Conservation (phyloP, 768 basidiomycete species). For the Kwoniella heveanensis region DNA sequence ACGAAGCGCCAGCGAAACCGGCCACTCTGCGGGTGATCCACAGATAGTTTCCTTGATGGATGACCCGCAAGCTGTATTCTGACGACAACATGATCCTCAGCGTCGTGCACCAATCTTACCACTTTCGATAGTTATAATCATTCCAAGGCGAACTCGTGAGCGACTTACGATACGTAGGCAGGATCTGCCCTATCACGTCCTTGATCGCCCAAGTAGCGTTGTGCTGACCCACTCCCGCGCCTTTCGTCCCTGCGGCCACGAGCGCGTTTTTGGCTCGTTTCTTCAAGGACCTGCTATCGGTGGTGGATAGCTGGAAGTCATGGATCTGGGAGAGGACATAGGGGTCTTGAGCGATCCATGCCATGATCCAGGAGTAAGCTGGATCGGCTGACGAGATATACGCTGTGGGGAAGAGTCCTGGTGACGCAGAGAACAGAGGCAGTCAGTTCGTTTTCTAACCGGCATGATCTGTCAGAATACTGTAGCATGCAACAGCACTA, state of each 20-base stretch:
- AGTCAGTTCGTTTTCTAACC: too few relatives aligned
- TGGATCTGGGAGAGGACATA: slow-evolving; percentile 34
- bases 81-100: too few relatives aligned
- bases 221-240: slow-evolving; percentile 10
- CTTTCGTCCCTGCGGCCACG: not conserved
- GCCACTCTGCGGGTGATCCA: slow-evolving; percentile 24
- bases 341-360: slow-evolving; percentile 41
- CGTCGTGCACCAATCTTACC: too few relatives aligned
- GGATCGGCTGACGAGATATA: slow-evolving; percentile 32
- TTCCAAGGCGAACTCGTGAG: too few relatives aligned
- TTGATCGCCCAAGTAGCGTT: slow-evolving; percentile 27
- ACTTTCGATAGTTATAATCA: too few relatives aligned
- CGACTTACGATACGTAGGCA: slow-evolving; percentile 36
- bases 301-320: slow-evolving; percentile 34
- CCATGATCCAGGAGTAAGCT: slow-evolving; percentile 38
- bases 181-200: slow-evolving; percentile 35
- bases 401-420: slow-evolving; percentile 40
- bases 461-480: too few relatives aligned
- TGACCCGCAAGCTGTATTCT: slow-evolving; percentile 25
- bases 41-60: slow-evolving; percentile 28
- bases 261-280: slow-evolving; percentile 18
- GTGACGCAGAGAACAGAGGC: not conserved
- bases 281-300: slow-evolving; percentile 22
- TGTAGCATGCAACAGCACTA: too few relatives aligned
- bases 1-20: slow-evolving; percentile 11